Evolutionary conservation across 768 basidiomycete genomes (phyloP).

Genomic region (Boletus sp.): DNA sequence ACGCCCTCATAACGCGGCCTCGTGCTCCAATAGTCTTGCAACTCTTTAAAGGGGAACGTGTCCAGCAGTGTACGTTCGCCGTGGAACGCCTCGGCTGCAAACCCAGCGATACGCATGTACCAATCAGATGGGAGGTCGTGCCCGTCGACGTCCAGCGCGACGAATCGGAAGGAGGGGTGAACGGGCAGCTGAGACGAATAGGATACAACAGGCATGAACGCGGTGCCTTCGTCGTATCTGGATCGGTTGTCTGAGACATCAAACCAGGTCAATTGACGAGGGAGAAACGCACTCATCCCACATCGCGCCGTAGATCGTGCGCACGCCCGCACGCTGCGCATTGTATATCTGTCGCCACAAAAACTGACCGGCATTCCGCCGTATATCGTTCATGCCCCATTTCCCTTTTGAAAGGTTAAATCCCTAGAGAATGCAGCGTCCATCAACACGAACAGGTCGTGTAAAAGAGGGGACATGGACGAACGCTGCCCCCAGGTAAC

Average conservation of each 20-base stretch:
- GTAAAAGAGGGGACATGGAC: conserved; percentile 26
- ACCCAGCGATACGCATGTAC: conserved; percentile 80
- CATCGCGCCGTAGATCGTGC: conserved; percentile 79
- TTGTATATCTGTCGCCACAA: conserved; percentile 79
- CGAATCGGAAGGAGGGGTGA: conserved; percentile 55
- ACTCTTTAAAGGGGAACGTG: conserved; percentile 65
- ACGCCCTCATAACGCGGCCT: conserved; percentile 53
- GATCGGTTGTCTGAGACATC: conserved; percentile 2
- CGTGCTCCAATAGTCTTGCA: conserved; percentile 72
- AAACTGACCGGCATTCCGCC: conserved; percentile 71
- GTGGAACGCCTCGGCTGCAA: conserved; percentile 66
- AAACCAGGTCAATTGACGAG: background rate
- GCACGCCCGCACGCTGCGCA: conserved; percentile 57
- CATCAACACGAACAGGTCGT: conserved; percentile 3
- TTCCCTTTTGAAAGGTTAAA: conserved; percentile 69
- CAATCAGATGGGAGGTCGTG: conserved; percentile 78
- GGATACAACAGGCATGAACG: conserved; percentile 70
- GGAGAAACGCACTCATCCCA: conserved; percentile 69
- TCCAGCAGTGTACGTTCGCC: conserved; percentile 62
- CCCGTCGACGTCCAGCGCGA: conserved; percentile 78
- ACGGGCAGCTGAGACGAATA: conserved; percentile 58
- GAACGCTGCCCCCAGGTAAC: conserved; percentile 77
- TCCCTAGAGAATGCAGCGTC: conserved; percentile 41
- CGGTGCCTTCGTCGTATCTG: conserved; percentile 85
- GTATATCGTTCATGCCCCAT: conserved; percentile 71